Conservation (phyloP, 345 rosid species). For the Camelina neglecta region DNA sequence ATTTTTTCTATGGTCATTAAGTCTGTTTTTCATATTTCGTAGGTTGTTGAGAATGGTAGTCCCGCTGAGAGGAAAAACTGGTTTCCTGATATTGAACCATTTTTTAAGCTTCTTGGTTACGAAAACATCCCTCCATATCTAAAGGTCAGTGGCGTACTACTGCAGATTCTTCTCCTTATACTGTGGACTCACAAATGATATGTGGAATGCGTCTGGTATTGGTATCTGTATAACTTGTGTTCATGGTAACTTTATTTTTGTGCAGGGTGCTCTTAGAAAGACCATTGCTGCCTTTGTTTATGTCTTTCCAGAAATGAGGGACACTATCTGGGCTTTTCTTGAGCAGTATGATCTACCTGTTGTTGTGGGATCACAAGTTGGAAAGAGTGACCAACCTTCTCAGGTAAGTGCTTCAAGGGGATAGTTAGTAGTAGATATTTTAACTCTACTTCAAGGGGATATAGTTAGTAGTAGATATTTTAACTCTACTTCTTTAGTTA, state of each 20-base stretch:
- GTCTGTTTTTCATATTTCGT: background rate
- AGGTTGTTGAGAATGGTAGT: constrained; percentile 75
- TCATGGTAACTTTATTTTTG: constrained; percentile 35
- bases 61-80: constrained; percentile 82
- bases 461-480: constrained; percentile 1
- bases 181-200: constrained; percentile 15
- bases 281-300: constrained; percentile 72
- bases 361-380: constrained; percentile 67
- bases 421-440: constrained; percentile 1
- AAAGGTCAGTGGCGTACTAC: constrained; percentile 57
- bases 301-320: constrained; percentile 77
- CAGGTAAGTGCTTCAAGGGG: constrained; percentile 54
- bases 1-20: constrained; percentile 14
- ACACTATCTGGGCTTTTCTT: constrained; percentile 82
- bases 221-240: constrained; percentile 21
- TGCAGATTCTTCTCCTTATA: constrained; percentile 33
- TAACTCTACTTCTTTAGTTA: background rate
- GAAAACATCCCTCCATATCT: constrained; percentile 93
- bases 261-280: constrained; percentile 91
- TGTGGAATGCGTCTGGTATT: constrained; percentile 28
- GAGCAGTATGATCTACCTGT: constrained; percentile 97
- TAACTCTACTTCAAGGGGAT: constrained; percentile 6
- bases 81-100: constrained; percentile 93
- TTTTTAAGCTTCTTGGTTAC: constrained; percentile 94
- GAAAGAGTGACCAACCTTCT: constrained; percentile 59